These are phyloP conservation scores for Heliosperma pusillum DNA, from an alignment of 148 eudicot genomes.

Conservation along the genomic window DNA sequence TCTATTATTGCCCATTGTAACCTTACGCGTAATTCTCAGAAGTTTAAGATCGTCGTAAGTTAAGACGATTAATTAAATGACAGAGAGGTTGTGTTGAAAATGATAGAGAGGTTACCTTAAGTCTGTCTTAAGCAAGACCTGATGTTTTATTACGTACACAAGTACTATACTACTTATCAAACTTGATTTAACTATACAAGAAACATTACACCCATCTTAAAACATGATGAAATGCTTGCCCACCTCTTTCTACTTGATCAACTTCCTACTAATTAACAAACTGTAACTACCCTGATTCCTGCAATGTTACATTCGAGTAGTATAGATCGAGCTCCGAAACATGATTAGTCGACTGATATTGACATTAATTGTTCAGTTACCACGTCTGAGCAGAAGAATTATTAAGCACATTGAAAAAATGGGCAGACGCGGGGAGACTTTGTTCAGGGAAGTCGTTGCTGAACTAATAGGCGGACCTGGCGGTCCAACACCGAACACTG, in stretches of 20 bases:
- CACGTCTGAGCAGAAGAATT: conserved; percentile 18
- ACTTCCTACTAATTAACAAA: background rate
- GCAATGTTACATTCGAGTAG: background rate
- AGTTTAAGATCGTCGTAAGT: too few relatives aligned
- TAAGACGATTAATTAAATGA: too few relatives aligned
- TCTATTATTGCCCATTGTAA: too few relatives aligned
- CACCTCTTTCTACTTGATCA: background rate
- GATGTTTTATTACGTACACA: too few relatives aligned
- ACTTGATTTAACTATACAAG: background rate
- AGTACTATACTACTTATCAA: too few relatives aligned
- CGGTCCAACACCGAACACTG: conserved; percentile 71
- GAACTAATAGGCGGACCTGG: conserved; percentile 35
- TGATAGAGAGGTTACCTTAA: too few relatives aligned
- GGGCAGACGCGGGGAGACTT: background rate
- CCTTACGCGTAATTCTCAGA: too few relatives aligned
- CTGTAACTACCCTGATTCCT: background rate
- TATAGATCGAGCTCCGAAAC: background rate
- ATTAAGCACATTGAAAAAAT: background rate
- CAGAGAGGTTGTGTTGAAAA: too few relatives aligned
- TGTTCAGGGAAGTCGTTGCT: conserved; percentile 15
- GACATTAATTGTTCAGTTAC: background rate
- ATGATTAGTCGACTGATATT: background rate
- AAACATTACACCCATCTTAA: conserved; percentile 4
- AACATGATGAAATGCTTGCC: conserved; percentile 18
- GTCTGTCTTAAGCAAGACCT: too few relatives aligned